Conservation (phyloP, 23 red algal species). For the Cyanidium caldarium region DNA sequence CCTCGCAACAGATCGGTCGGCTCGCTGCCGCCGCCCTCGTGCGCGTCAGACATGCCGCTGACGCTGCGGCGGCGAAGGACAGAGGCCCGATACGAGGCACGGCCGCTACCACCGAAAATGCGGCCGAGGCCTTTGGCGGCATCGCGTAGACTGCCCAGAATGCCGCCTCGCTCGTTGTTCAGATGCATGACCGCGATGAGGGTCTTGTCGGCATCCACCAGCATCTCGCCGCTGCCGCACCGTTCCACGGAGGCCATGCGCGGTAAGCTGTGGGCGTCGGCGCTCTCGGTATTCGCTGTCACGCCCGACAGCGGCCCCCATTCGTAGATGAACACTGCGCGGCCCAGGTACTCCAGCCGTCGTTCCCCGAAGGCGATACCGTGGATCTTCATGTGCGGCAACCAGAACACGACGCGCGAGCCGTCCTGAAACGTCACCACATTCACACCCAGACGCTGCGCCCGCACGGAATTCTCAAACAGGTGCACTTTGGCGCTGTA, state of each 20-base stretch:
- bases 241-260: neutral
- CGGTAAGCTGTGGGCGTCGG: too few relatives aligned
- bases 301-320: neutral
- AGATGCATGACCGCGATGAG: conserved; percentile 2
- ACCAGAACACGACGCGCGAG: conserved; percentile 22
- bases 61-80: too few relatives aligned
- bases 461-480: conserved; percentile 19
- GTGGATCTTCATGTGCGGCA: conserved; percentile 24
- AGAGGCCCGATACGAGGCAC: too few relatives aligned
- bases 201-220: neutral
- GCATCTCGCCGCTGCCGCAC: neutral
- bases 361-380: conserved; percentile 7
- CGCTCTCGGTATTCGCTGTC: too few relatives aligned
- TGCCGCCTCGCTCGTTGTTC: neutral
- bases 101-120: neutral
- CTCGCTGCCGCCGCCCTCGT: too few relatives aligned
- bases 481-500: conserved; percentile 19
- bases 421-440: conserved; percentile 37
- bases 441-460: conserved; percentile 26
- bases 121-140: neutral
- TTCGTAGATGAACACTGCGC: neutral
- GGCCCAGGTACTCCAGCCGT: neutral
- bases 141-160: neutral
- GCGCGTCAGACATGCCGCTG: too few relatives aligned
- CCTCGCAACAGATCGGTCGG: conserved; percentile 2